Base-by-base conservation (phyloP, 2,329 filamentous ascomycete species). In the Colletotrichum tofieldiae region DNA sequence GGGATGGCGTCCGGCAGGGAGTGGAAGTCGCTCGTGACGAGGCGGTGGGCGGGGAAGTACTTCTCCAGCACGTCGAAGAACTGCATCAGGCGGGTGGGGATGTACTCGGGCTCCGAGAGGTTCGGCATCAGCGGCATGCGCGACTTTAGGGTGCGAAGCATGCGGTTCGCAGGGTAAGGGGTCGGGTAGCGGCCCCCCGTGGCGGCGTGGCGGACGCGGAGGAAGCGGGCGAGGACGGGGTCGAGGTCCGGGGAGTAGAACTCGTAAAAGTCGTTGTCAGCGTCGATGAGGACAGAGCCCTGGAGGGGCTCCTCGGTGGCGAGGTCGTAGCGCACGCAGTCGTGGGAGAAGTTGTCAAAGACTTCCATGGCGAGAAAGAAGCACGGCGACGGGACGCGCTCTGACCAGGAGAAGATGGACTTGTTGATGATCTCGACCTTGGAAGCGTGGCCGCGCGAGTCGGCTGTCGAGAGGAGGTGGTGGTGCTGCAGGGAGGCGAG, bases 331-430 rank as follows among this genome's bases (percentile, higher is more conserved):
- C 97, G 95, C 74, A 99, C 91, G 71, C 92, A 90, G 84, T 99
- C 96, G 85, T 99, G 97, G 45, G 94, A 92, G 81, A 99, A 98
- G 84, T 99, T 99, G 86, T 99, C 96, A 79, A 98, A 98, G 75
- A 99, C 96, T 83, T 99, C 96, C 83, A 99, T 93, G 55, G 96
- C 96, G 52, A 99, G 90, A 86, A 99, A 98, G 87, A 97, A 99
- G 85, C 96, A 98, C 0, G 96, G 96, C 3, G 93, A 93, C 11
- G 94, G 93, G n/a, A 98, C 94, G 76, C 93, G 94, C 58, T 90
- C 90, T 75, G 93, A 86, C 96, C 96, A 99, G 82, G 98, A 94
- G 79, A 99, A 98, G 79, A 99, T 93, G 78, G 94, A 97, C 77
- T 91, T 90, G 84, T 98, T 98, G 83, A 98, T 92, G 80, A 99